Evolutionary conservation across 306 rosid genomes (phyloP).

Genomic region (Alnus rubra): DNA sequence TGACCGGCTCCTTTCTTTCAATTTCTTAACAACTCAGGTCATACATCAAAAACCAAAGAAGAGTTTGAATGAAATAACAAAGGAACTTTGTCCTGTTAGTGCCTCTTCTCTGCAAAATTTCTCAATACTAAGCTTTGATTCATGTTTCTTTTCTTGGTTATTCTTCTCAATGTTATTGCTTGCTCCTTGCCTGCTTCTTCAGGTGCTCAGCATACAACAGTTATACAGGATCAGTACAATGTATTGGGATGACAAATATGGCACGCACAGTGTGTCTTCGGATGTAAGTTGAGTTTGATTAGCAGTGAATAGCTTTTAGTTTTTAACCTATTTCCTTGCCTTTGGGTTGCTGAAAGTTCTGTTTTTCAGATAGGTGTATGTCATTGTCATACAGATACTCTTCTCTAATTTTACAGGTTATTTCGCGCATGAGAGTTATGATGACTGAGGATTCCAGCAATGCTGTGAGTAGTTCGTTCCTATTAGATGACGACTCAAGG

Average conservation of each 20-base stretch:
- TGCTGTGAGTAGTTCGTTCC: slow-evolving; percentile 96
- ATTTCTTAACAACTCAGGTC: slow-evolving; percentile 55
- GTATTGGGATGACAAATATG: slow-evolving; percentile 99
- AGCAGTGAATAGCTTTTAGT: background rate
- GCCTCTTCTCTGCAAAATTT: slow-evolving; percentile 25
- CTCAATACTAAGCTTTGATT: background rate
- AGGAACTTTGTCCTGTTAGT: slow-evolving; percentile 97
- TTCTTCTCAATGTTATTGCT: slow-evolving; percentile 16
- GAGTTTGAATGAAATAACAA: slow-evolving; percentile 88
- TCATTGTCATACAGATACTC: slow-evolving; percentile 15
- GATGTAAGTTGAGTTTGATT: slow-evolving; percentile 62
- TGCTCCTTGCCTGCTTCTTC: slow-evolving; percentile 26
- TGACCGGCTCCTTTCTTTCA: slow-evolving; percentile 24
- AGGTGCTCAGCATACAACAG: slow-evolving; percentile 99
- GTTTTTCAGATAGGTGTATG: slow-evolving; percentile 12
- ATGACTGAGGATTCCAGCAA: slow-evolving; percentile 93
- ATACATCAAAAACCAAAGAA: slow-evolving; percentile 99
- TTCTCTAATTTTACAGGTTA: slow-evolving; percentile 53
- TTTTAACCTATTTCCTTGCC: background rate
- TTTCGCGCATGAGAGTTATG: slow-evolving; percentile 85
- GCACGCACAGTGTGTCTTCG: slow-evolving; percentile 95
- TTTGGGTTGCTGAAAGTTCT: slow-evolving; percentile 7
- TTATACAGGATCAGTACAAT: slow-evolving; percentile 97
- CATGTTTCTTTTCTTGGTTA: slow-evolving; percentile 6
- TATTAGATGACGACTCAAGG: slow-evolving; percentile 98